These are phyloP conservation scores for Scheffersomyces titani DNA, from an alignment of 1,139 yeast species.

Conservation along the genomic window DNA sequence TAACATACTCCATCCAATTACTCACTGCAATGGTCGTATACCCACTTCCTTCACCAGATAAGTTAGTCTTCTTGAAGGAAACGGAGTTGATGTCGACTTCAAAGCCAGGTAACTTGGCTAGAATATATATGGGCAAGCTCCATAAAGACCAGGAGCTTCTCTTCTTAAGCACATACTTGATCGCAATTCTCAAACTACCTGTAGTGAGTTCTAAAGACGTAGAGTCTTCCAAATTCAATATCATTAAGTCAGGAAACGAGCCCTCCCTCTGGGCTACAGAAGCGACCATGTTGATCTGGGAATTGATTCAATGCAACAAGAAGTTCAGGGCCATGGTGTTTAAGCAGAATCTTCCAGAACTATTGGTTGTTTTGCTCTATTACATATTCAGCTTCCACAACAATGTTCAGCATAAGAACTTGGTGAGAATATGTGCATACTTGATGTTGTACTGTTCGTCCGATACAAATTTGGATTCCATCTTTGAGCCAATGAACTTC, in stretches of 20 bases:
- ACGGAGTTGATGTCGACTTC: constrained; percentile 14
- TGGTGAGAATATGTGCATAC: constrained; percentile 61
- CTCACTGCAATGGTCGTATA: constrained; percentile 64
- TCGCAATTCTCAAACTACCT: constrained; percentile 50
- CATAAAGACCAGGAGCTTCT: constrained; percentile 55
- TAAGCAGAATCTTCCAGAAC: constrained; percentile 51
- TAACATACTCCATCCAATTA: constrained; percentile 62
- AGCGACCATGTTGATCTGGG: constrained; percentile 68
- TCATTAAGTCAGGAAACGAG: constrained; percentile 14
- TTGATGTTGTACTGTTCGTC: constrained; percentile 63
- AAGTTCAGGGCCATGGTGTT: constrained; percentile 50
- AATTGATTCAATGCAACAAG: constrained; percentile 70
- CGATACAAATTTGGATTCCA: constrained; percentile 41
- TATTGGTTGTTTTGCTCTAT: constrained; percentile 55
- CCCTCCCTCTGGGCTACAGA: constrained; percentile 59
- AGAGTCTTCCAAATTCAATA: constrained; percentile 17
- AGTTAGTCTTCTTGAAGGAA: constrained; percentile 45
- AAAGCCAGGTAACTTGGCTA: constrained; percentile 48
- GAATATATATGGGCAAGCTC: constrained; percentile 54
- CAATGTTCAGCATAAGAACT: constrained; percentile 33
- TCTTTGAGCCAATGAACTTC: constrained; percentile 44
- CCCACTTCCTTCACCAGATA: constrained; percentile 56
- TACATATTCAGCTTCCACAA: constrained; percentile 52
- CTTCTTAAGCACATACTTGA: constrained; percentile 47
- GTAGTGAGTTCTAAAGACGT: constrained; percentile 20